Percentiles rank a stretch among this genome's conserved stretches.
Conservation (phyloP, 1,284 basidiomycete genomes). For the Austroboletus novae-zelandiae region DNA sequence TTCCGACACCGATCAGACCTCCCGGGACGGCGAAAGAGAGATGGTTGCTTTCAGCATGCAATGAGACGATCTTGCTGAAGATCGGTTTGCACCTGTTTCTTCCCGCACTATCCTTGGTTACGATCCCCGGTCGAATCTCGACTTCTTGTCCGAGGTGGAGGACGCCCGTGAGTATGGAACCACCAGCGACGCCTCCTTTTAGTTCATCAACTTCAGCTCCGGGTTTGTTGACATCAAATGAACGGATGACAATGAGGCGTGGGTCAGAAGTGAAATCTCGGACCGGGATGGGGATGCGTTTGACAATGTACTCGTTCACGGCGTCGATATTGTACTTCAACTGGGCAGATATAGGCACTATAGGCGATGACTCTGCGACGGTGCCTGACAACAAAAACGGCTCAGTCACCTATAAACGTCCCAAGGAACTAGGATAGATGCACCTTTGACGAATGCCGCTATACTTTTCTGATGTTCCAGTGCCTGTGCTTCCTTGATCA, state of each 20-base stretch:
- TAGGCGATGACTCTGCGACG: conserved; percentile 94
- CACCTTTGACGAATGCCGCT: conserved; percentile 88
- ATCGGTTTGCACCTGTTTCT: conserved; percentile 93
- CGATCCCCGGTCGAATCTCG: conserved; percentile 96
- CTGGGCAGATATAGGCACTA: conserved; percentile 98
- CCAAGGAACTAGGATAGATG: background rate
- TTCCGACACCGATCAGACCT: conserved; percentile 97
- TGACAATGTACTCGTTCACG: conserved; percentile 99
- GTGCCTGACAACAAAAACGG: conserved; percentile 60
- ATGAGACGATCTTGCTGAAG: conserved; percentile 86
- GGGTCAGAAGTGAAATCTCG: conserved; percentile 93
- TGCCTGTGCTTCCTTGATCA: conserved; percentile 90
- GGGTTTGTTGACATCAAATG: conserved; percentile 99
- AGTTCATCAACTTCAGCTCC: conserved; percentile 96
- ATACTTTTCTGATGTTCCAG: conserved; percentile 94
- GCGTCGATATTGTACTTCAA: conserved; percentile 99
- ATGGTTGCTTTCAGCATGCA: conserved; percentile 94
- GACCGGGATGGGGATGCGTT: conserved; percentile 90
- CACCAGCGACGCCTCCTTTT: conserved; percentile 97
- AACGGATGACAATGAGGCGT: conserved; percentile 95
- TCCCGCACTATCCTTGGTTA: conserved; percentile 92
- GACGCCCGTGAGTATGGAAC: conserved; percentile 92
- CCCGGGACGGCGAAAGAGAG: conserved; percentile 96
- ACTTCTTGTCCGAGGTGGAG: conserved; percentile 92
- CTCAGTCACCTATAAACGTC: background rate